Evolutionary conservation across 2,329 filamentous ascomycete genomes (phyloP).

Genomic region (Claviceps lovelessii): DNA sequence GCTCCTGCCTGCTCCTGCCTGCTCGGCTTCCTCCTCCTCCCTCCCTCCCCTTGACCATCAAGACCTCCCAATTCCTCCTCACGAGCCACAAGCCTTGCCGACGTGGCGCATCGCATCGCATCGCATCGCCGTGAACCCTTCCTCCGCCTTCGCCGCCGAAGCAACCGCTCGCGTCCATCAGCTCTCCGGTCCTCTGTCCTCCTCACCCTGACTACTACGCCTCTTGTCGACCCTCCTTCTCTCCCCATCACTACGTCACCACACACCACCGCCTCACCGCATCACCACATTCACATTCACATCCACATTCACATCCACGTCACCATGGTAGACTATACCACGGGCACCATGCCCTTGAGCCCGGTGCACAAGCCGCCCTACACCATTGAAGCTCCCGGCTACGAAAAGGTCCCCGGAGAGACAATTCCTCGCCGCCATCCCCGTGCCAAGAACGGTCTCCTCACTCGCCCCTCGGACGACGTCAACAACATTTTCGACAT

Average conservation of each 20-base stretch:
- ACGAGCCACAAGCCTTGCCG: background rate
- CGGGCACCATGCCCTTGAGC: conserved; percentile 35
- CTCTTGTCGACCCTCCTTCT: background rate
- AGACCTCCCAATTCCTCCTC: background rate
- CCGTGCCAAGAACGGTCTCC: conserved; percentile 55
- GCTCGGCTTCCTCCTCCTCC: too few relatives aligned
- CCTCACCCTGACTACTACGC: background rate
- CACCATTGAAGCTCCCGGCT: conserved; percentile 57
- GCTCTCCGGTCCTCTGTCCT: background rate
- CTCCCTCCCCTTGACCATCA: background rate
- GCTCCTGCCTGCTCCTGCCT: too few relatives aligned
- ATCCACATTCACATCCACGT: background rate
- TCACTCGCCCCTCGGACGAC: conserved; percentile 49
- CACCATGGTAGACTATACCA: conserved; percentile 19
- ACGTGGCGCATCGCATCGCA: background rate
- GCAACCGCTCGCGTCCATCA: background rate
- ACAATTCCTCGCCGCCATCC: conserved; percentile 69
- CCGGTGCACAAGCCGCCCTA: conserved; percentile 58
- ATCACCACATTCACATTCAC: background rate
- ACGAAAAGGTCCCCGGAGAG: conserved; percentile 59
- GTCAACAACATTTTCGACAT: conserved; percentile 69
- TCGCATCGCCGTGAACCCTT: too few relatives aligned
- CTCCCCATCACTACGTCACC: background rate
- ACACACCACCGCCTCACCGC: background rate
- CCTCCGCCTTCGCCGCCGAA: background rate